Percentiles rank a stretch among this genome's conserved stretches.
Conservation (phyloP, 2,329 filamentous ascomycete species). For the Xylaria sp. region DNA sequence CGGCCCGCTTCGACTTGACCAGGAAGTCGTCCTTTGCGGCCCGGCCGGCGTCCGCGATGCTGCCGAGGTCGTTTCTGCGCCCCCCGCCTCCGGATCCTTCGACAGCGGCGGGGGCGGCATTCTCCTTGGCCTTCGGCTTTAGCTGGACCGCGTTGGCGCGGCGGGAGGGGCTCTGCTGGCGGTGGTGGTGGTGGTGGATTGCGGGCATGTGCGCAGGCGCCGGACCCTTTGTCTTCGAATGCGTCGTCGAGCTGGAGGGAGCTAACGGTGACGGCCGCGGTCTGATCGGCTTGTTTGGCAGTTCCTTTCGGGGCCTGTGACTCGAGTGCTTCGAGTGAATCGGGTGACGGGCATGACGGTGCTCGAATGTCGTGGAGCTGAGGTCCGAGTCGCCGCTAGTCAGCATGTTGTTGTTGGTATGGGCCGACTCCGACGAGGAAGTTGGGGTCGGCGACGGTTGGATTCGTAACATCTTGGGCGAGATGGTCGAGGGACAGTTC, state of each 20-base stretch:
- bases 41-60: constrained; percentile 23
- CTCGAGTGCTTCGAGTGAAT: constrained; percentile 14
- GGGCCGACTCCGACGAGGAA: constrained; percentile 33
- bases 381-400: constrained; percentile 23
- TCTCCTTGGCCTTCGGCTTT: constrained; percentile 7
- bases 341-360: constrained; percentile 9
- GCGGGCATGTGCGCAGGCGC: constrained; percentile 3
- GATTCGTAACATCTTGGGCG: constrained; percentile 35
- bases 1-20: constrained; percentile 54
- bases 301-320: constrained; percentile 30
- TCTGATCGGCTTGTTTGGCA: constrained; percentile 31
- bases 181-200: constrained; percentile 1
- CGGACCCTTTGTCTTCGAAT: constrained; percentile 19
- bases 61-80: neutral
- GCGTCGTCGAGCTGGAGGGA: constrained; percentile 1
- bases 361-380: constrained; percentile 20
- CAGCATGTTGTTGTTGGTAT: constrained; percentile 21
- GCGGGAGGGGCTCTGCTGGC: too few species aligned
- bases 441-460: constrained; percentile 35
- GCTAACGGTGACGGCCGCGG: constrained; percentile 9
- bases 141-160: constrained; percentile 9
- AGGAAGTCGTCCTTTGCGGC: constrained; percentile 52
- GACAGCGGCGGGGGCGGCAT: neutral
- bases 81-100: neutral
- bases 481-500: constrained; percentile 32